Evolutionary conservation across 495 filamentous ascomycete genomes (phyloP), one percentile per base, ranked within the genome.

Genomic region (Clohesyomyces aquaticus): DNA sequence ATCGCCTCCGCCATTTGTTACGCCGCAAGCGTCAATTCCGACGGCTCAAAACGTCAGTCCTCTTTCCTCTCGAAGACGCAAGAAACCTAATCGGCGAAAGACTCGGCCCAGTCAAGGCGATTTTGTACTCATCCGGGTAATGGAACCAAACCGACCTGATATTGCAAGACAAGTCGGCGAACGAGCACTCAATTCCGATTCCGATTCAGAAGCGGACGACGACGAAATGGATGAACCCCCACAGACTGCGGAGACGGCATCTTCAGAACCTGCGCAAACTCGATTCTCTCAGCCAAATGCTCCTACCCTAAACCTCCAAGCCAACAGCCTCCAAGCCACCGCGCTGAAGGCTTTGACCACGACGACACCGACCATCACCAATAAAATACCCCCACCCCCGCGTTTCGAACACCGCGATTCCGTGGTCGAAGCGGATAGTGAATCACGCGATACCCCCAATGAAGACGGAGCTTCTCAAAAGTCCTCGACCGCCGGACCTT

Each of bases 91-190:
- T 61, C 55, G 69, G 49, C 62, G 54, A 4, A 73, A 71, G 72
- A 63, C 66, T 38, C 65, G 64, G 25, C 63, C 73, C 29, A 70
- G 60, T 41, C 71, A 72, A 63, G 71, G 71, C 6, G 71, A 75
- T 58, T 58, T 55, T 8, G 73, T 75, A 14, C 67, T 75, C 21
- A 46, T 73, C 23, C 61, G 59, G 51, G 55, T 57, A 26, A 62
- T 73, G 61, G 69, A 63, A 38, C 69, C 71, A 19, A 69, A 73
- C 55, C 69, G 58, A 25, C 71, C 69, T 14, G 73, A 75, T 41
- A 72, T 75, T 41, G 68, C 73, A 49, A 50, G 52, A 47, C 32
- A 55, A 50, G 71, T 61, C 38, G 71, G 65, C 23, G 62, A 66
- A 71, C 27, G 32, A 57, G 61, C 68, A 21, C 48, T 73, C 14